Percentiles rank a stretch among this genome's conserved stretches.
Conservation (phyloP, 768 basidiomycete species). For the Xerocomus brunneocitrinus region DNA sequence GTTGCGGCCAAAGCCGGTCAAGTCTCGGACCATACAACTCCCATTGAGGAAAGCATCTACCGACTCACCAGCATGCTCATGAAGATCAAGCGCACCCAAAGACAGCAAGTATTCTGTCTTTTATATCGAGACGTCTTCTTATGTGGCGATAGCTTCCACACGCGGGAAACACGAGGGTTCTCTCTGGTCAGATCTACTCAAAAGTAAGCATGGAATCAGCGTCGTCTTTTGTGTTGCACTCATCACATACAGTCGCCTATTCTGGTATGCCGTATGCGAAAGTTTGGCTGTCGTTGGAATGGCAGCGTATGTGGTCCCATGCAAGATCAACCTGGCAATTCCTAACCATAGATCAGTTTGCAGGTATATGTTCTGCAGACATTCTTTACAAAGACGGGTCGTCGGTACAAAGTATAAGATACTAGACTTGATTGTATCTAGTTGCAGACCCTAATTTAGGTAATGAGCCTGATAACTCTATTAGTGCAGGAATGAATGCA, state of each 20-base stretch:
- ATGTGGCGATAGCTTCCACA: slow-evolving; percentile 69
- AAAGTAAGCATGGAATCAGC: slow-evolving; percentile 44
- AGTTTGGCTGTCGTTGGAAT: slow-evolving; percentile 74
- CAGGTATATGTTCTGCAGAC: slow-evolving; percentile 93
- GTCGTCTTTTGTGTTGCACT: neutral
- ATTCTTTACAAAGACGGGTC: slow-evolving; percentile 93
- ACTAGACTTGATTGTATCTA: slow-evolving; percentile 7
- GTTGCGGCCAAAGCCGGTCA: slow-evolving; percentile 85
- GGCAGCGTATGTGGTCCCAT: slow-evolving; percentile 64
- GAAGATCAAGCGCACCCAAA: slow-evolving; percentile 89
- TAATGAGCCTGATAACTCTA: too few relatives aligned
- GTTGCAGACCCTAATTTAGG: neutral
- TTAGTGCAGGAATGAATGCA: too few relatives aligned
- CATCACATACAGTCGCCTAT: slow-evolving; percentile 60
- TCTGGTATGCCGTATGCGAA: slow-evolving; percentile 91
- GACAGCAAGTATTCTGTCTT: slow-evolving; percentile 59
- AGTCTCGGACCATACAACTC: slow-evolving; percentile 87
- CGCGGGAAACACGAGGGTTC: slow-evolving; percentile 90
- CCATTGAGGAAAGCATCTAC: slow-evolving; percentile 94
- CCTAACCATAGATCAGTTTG: slow-evolving; percentile 42
- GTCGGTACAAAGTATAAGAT: slow-evolving; percentile 78
- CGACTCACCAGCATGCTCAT: slow-evolving; percentile 81
- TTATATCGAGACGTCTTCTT: neutral
- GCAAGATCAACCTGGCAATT: slow-evolving; percentile 1
- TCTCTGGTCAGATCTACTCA: slow-evolving; percentile 88